phyloP scores from a whole-genome alignment of 192 early-diverging fungal genomes.

The Umbelopsis sp. region DNA sequence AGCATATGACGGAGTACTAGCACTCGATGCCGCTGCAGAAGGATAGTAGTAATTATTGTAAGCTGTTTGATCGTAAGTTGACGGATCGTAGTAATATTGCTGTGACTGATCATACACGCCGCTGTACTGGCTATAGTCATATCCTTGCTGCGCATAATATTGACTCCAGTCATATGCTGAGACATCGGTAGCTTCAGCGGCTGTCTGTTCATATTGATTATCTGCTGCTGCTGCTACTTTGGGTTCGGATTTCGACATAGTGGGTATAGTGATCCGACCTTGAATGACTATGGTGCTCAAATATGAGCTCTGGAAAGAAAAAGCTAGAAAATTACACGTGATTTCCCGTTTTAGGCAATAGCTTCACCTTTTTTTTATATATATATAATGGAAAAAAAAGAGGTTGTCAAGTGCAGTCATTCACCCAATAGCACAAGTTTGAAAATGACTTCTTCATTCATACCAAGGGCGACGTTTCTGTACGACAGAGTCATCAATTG shows the following conservation, averaged over 20 bases:
- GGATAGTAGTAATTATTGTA: constrained; percentile 18
- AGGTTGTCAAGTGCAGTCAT: background rate
- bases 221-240: constrained; percentile 1
- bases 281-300: too few species aligned
- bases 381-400: background rate
- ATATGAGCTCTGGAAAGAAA: too few species aligned
- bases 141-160: constrained; percentile 17
- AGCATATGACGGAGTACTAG: background rate
- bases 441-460: constrained; percentile 20
- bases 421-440: background rate
- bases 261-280: too few species aligned
- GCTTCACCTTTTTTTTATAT: background rate
- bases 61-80: background rate
- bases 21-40: background rate
- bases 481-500: constrained; percentile 78
- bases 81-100: background rate
- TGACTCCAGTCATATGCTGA: constrained; percentile 16
- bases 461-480: constrained; percentile 28
- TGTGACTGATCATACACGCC: constrained; percentile 18
- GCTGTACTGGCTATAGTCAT: constrained; percentile 14
- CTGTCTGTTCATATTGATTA: background rate
- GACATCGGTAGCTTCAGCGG: background rate
- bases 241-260: background rate
- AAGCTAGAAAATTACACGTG: too few species aligned
- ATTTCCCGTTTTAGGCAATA: too few species aligned